Evolutionary conservation across 2,329 filamentous ascomycete species (phyloP), one percentile per base, ranked within the genome.

Genomic region (Fonsecaea multimorphosa): DNA sequence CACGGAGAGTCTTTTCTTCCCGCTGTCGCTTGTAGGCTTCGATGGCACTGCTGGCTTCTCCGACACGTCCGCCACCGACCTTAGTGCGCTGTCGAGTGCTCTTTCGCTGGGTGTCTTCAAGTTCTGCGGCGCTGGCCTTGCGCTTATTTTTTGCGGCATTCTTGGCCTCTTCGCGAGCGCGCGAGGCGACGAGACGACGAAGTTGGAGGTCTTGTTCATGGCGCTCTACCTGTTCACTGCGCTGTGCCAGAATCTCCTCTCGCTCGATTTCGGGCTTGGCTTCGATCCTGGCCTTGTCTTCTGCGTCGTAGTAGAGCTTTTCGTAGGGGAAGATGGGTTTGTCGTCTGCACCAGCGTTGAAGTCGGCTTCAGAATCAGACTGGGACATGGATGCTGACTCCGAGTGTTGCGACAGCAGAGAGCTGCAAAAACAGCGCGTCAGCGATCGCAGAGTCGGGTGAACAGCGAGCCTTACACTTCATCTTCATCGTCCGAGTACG

Each of bases 331-430:
- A 88, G 73, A 77, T 90, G 82, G 74, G 89, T 4, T 79, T 78
- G 59, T 81, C 78, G 58, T 81, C 78, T 46, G 80, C 78, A 29
- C 57, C 75, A 58, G 85, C 80, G 61, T 84, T 79, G 64, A 83
- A 81, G 70, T 91, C 89, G 27, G 85, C 87, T 69, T 91, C 90
- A n/a, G 91, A 92, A 70, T 92, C 90, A 53, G 91, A 95, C 77
- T 95, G 91, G 66, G 94, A 92, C 92, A 97, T 96, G 24, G 91
- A 90, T 24, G 89, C 93, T 11, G 93, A 96, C 73, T 89, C 59
- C 91, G 86, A 5, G 92, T 96, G 75, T 87, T 85, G 58, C 87
- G 87, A 87, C 14, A 84, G 82, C 24, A 89, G 90, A 22, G 90
- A 93, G 63, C 91, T 94, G 44, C 19, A 49, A 74, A 65, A 70